Base-by-base conservation (phyloP, 2,329 filamentous ascomycete genomes). In the Penicillium frequentans region DNA sequence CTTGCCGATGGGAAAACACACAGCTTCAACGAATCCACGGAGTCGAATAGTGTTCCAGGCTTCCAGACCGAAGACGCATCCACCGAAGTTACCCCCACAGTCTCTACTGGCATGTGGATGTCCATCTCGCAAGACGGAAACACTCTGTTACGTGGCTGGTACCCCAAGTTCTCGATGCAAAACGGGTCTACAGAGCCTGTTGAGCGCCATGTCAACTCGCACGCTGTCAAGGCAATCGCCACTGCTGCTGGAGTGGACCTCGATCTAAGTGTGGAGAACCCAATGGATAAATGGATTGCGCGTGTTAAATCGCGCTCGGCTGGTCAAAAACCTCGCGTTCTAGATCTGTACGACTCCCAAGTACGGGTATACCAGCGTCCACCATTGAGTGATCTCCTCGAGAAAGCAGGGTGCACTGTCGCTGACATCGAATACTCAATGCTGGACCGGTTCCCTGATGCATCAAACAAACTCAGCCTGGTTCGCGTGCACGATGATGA, bases 141-240 rank as follows among this genome's bases (percentile, higher is more conserved):
- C 27, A 87, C 84, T 0, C 78, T 92, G 3, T 78, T 96, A 55
- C 85, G 88, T 55, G 88, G 87, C 52, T 90, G 87, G 84, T 88
- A 86, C 64, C 84, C 84, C 8, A 75, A 72, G 81, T 72, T 70
- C 54, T 69, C 73, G 11, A 67, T 76, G 61, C 65, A 71, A 19
- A 61, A 68, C 14, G 60, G 59, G 8, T 61, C 54, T 14, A 48
- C 64, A 5, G 70, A 76, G 23, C 75, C 74, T 3, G 65, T 68
- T 21, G 70, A 71, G 50, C 64, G 73, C 27, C 73, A 80, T 47
- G 70, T 84, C 52, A 88, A 87, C 66, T 74, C 82, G 0, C 82
- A 86, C 66, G 87, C 86, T 1, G 76, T 96, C 52, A 93, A 90
- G 68, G 78, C 74, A 5, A 69, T 78, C 43, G 69, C 70, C 14